A percentile compares a stretch with the other conserved stretches of the same genome.
phyloP scores from a whole-genome alignment of 345 rosid genomes.

The Laguncularia racemosa region DNA sequence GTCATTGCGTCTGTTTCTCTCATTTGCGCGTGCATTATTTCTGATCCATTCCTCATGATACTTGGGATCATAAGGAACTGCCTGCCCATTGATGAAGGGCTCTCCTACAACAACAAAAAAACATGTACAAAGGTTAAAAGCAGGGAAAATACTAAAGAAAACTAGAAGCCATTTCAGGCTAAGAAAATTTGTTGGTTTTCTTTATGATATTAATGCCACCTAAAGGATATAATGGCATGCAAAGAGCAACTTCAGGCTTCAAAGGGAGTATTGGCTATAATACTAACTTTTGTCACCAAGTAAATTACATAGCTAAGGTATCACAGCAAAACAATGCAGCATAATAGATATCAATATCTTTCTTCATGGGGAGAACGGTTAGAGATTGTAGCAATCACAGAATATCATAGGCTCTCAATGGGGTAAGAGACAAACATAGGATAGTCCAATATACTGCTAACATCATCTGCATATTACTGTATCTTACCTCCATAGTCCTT shows the following conservation, averaged over 20 bases:
- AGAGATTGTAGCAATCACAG: neutral
- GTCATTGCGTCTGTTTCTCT: slow-evolving; percentile 81
- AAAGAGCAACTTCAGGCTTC: too few species aligned
- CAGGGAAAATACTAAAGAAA: too few species aligned
- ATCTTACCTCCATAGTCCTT: slow-evolving; percentile 89
- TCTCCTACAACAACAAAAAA: slow-evolving; percentile 45
- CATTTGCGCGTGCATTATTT: slow-evolving; percentile 83
- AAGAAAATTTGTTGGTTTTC: too few species aligned
- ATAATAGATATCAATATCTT: neutral
- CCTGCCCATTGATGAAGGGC: slow-evolving; percentile 89
- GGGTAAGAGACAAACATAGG: neutral
- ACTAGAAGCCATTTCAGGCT: too few species aligned
- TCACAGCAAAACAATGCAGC: neutral
- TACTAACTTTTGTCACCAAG: neutral
- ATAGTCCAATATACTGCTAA: neutral
- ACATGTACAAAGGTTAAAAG: neutral
- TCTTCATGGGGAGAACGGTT: too few species aligned
- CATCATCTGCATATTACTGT: neutral
- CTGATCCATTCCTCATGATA: slow-evolving; percentile 98
- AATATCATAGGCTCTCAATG: neutral
- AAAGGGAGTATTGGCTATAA: too few species aligned
- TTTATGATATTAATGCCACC: too few species aligned
- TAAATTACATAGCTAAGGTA: neutral
- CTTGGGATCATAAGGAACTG: slow-evolving; percentile 94
- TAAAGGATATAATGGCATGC: too few species aligned